Evolutionary conservation across 192 early-diverging fungal species (phyloP).

Genomic region (Coemansia sp.): DNA sequence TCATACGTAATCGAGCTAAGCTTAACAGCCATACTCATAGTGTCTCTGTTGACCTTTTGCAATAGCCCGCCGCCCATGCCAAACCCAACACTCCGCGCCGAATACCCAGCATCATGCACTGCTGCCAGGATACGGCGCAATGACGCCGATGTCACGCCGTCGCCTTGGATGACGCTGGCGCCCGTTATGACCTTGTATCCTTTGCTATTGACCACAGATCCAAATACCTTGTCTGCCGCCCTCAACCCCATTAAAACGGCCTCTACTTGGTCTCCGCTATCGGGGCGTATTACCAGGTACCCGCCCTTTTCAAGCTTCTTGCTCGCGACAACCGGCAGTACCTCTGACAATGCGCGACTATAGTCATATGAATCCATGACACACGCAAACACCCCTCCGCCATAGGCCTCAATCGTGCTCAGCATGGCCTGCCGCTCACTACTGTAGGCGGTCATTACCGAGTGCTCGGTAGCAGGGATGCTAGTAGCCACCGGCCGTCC

Average conservation of each 20-base stretch:
- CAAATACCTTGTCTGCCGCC: constrained; percentile 76
- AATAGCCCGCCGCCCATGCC: constrained; percentile 90
- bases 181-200: constrained; percentile 79
- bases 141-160: constrained; percentile 67
- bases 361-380: constrained; percentile 96
- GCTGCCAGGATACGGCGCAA: constrained; percentile 63
- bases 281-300: constrained; percentile 80
- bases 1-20: constrained; percentile 67
- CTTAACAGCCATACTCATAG: constrained; percentile 86
- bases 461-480: constrained; percentile 90
- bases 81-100: constrained; percentile 74
- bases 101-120: constrained; percentile 63
- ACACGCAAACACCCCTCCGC: constrained; percentile 75
- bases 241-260: constrained; percentile 72
- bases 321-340: constrained; percentile 70
- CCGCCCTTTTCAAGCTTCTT: constrained; percentile 77
- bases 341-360: constrained; percentile 66
- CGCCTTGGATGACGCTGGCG: constrained; percentile 82
- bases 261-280: constrained; percentile 81
- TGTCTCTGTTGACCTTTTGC: constrained; percentile 86
- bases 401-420: constrained; percentile 67
- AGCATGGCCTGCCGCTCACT: constrained; percentile 75
- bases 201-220: constrained; percentile 66
- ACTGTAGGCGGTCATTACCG: constrained; percentile 78
- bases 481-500: constrained; percentile 75